phyloP scores from a whole-genome alignment of 306 rosid genomes.

The Senna tora region DNA sequence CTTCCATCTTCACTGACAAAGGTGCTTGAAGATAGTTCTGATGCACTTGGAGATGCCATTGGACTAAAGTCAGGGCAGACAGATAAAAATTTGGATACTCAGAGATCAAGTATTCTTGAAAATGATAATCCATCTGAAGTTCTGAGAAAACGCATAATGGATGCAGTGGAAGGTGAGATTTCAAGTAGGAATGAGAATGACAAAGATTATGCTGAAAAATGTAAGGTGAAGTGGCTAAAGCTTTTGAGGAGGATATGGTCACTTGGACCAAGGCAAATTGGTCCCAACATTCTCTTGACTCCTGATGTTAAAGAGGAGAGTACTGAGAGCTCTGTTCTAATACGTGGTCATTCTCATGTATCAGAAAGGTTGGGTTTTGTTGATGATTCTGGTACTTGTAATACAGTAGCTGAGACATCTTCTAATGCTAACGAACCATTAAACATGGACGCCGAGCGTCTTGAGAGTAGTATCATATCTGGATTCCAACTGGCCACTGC shows the following conservation, averaged over 20 bases:
- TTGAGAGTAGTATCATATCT: constrained; percentile 73
- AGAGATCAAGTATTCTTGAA: constrained; percentile 45
- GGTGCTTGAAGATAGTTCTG: constrained; percentile 76
- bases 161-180: constrained; percentile 65
- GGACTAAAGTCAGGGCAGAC: constrained; percentile 60
- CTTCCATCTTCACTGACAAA: constrained; percentile 74
- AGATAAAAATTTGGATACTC: constrained; percentile 51
- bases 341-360: constrained; percentile 53
- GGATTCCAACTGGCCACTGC: constrained; percentile 88
- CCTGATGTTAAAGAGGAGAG: constrained; percentile 61
- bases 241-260: constrained; percentile 85
- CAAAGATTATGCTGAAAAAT: constrained; percentile 59
- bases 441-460: constrained; percentile 64
- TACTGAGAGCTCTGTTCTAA: constrained; percentile 52
- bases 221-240: constrained; percentile 67
- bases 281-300: constrained; percentile 72
- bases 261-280: constrained; percentile 80
- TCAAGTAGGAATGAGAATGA: constrained; percentile 58
- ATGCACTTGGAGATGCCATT: constrained; percentile 62
- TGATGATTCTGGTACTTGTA: constrained; percentile 40
- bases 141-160: constrained; percentile 64
- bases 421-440: constrained; percentile 46
- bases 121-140: constrained; percentile 56
- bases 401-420: constrained; percentile 43
- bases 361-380: constrained; percentile 69